Evolutionary conservation across 345 rosid species (phyloP), one percentile per base, ranked within the genome.

Genomic region (Garcia nutans): DNA sequence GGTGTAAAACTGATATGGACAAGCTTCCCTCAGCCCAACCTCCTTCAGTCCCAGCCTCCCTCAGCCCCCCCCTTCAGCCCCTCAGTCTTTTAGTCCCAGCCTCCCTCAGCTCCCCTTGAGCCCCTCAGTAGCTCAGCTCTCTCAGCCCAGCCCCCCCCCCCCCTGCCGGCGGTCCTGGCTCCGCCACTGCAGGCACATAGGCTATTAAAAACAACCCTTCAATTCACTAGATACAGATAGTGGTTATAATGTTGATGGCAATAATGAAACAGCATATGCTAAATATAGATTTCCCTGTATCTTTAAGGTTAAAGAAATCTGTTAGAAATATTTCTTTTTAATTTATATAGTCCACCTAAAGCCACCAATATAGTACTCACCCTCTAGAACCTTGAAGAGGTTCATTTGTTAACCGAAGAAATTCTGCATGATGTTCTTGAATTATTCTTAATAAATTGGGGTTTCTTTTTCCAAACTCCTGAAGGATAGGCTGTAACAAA

Each of bases 391-490:
- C 97, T 57, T 92, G 97, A 74, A 84, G 81, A 13, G 98, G 99
- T 82, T 96, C 99, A 79, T 93, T 96, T 84, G 93, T 88, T 84
- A 93, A 66, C 83, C 87, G 97, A 83, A 96, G 96, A 83, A 96
- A 96, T 84, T 96, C 99, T 24, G 93, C 85, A 37, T 92, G 91
- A 82, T 92, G 96, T 85, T 96, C 98, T 81, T 96, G 95, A 74
- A 96, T 93, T 75, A 89, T 74, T 87, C 97, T 87, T 71, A 93
- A 84, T 68, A 96, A 95, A 78, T 93, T 96, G 37, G n/a, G 99
- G 61, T 96, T 96, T 74, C 93, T 98, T 85, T 93, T 96, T 73
- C 99, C 98, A 76, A 96, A 97, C 84, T 96, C 99, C 82, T 92
- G 98, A 82, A 96, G 98, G 97, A 96, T 91, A 49, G 98, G 99